These are phyloP conservation scores for Cyberlindnera maritima DNA, from an alignment of 805 yeast species.

Conservation along the genomic window DNA sequence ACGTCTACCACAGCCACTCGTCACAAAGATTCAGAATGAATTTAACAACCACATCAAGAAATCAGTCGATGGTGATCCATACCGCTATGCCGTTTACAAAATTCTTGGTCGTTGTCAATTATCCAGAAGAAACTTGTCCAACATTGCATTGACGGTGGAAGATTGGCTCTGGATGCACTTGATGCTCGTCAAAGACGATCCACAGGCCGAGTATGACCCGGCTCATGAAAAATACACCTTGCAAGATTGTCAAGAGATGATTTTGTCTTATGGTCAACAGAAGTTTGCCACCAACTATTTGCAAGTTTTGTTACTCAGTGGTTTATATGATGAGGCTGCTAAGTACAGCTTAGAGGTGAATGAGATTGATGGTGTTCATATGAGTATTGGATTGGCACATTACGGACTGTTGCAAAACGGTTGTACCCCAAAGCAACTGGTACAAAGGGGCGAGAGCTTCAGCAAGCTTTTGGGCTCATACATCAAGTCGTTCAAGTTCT, in stretches of 20 bases:
- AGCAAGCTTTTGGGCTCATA: conserved; percentile 74
- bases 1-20: conserved; percentile 61
- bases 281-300: conserved; percentile 72
- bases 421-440: conserved; percentile 29
- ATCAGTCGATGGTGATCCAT: conserved; percentile 73
- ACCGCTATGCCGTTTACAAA: conserved; percentile 85
- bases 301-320: conserved; percentile 69
- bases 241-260: conserved; percentile 66
- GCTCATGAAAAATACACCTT: conserved; percentile 71
- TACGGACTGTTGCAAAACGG: conserved; percentile 63
- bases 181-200: conserved; percentile 63
- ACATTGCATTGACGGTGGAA: conserved; percentile 74
- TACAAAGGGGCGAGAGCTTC: conserved; percentile 39
- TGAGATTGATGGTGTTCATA: conserved; percentile 86
- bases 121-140: conserved; percentile 62
- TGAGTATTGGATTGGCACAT: conserved; percentile 77
- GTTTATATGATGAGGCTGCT: conserved; percentile 79
- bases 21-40: conserved; percentile 70
- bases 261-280: conserved; percentile 68
- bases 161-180: conserved; percentile 98
- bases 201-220: conserved; percentile 42
- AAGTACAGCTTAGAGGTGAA: conserved; percentile 57
- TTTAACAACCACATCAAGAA: conserved; percentile 82
- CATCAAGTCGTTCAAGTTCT: conserved; percentile 75
- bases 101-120: conserved; percentile 85